Percentiles rank a stretch among this genome's conserved stretches.
Evolutionary conservation across 129 eudicot genomes (phyloP).

Genomic region (Arctium lappa): DNA sequence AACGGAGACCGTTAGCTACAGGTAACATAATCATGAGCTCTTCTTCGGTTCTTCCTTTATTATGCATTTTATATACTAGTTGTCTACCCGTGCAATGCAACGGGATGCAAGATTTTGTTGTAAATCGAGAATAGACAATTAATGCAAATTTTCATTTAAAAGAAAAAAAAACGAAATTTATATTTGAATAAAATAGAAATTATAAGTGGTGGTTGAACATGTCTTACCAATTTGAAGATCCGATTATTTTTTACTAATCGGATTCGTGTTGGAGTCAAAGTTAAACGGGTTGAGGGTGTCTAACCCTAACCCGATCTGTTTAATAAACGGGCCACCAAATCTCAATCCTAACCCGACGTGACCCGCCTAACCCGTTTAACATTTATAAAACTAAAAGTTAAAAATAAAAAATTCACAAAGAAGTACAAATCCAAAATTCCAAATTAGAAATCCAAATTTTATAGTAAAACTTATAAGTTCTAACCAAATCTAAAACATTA

Average conservation of each 20-base stretch:
- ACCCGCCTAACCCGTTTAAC: no score
- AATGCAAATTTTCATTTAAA: neutral
- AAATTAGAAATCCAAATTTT: no score
- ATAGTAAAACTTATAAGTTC: no score
- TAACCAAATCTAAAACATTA: no score
- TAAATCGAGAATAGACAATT: neutral
- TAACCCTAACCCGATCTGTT: no score
- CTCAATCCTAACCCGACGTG: no score
- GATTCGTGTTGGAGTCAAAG: no score
- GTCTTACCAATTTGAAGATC: neutral
- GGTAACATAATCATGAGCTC: slow-evolving; percentile 36
- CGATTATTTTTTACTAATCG: neutral
- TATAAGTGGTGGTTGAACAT: neutral
- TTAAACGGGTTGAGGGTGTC: no score
- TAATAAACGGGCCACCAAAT: no score
- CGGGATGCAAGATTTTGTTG: neutral
- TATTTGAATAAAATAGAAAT: neutral
- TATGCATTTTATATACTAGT: neutral
- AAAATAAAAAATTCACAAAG: no score
- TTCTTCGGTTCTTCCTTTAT: neutral
- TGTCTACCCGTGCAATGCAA: neutral
- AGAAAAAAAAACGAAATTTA: neutral
- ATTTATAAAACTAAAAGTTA: no score
- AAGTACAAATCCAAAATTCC: no score
- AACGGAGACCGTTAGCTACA: slow-evolving; percentile 47